Evolutionary conservation across 352 stramenopile species (phyloP).

Genomic region (Pythium sukuiense): DNA sequence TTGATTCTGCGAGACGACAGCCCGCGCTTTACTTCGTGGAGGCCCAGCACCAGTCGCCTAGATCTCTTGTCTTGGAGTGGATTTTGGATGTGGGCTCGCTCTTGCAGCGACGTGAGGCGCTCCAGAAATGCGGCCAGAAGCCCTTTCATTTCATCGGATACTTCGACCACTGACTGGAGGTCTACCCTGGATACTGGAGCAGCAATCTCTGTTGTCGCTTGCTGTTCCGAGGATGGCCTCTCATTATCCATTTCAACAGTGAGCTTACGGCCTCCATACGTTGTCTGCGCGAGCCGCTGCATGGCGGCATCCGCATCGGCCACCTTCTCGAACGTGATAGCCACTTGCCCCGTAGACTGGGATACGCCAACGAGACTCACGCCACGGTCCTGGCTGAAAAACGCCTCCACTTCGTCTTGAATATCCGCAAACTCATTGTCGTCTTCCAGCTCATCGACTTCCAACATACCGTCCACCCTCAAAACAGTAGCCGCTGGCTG

Average conservation of each 20-base stretch:
- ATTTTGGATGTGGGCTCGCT: slow-evolving; percentile 65
- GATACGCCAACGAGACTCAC: slow-evolving; percentile 29
- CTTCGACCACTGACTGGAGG: too few species aligned
- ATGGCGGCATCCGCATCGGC: background rate
- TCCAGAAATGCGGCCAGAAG: slow-evolving; percentile 34
- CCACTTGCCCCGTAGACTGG: slow-evolving; percentile 8
- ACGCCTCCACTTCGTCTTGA: slow-evolving; percentile 32
- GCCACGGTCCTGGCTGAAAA: slow-evolving; percentile 34
- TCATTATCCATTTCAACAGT: background rate
- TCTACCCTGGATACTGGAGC: background rate
- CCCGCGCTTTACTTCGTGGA: slow-evolving; percentile 90
- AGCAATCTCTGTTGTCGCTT: background rate
- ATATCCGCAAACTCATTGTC: slow-evolving; percentile 54
- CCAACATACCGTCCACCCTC: slow-evolving; percentile 33
- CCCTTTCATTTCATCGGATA: slow-evolving; percentile 4
- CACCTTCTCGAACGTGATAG: background rate
- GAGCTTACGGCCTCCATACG: slow-evolving; percentile 12
- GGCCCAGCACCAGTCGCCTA: slow-evolving; percentile 87
- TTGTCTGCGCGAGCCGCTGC: background rate
- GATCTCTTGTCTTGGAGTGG: slow-evolving; percentile 64
- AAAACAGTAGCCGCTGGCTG: background rate
- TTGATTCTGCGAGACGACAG: slow-evolving; percentile 82
- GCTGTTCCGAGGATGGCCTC: background rate
- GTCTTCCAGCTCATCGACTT: slow-evolving; percentile 47
- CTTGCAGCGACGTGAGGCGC: slow-evolving; percentile 54